A percentile compares a stretch with the other conserved stretches of the same genome.
Evolutionary conservation across 371 early-diverging fungal genomes (phyloP).

Genomic region (Mortierella sp.): DNA sequence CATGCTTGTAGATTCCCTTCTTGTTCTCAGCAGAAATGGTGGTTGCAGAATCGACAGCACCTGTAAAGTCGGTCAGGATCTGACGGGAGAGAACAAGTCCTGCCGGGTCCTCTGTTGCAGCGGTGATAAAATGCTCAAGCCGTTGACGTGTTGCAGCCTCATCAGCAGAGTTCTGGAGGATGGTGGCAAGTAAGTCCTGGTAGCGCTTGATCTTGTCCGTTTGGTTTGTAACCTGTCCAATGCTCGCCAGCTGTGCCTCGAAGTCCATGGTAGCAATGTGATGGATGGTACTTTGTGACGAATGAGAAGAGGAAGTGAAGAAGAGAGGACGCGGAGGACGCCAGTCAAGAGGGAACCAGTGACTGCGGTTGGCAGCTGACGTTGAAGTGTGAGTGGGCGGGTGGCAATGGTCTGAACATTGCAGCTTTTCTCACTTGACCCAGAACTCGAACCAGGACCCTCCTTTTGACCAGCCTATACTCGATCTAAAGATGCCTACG

Average conservation of each 20-base stretch:
- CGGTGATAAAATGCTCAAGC: constrained; percentile 62
- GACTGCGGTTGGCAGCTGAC: constrained; percentile 2
- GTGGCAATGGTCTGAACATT: too few species aligned
- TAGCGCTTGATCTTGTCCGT: constrained; percentile 56
- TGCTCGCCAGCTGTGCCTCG: constrained; percentile 28
- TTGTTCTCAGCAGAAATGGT: constrained; percentile 54
- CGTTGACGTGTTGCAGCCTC: constrained; percentile 16
- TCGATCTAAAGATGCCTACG: constrained; percentile 29
- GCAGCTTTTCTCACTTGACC: too few species aligned
- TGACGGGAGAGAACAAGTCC: constrained; percentile 83
- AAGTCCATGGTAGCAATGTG: constrained; percentile 31
- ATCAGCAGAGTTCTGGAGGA: constrained; percentile 24
- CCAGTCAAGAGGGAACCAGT: background rate
- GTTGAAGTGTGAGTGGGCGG: background rate
- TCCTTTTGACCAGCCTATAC: background rate
- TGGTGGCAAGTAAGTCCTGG: constrained; percentile 49
- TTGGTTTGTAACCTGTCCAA: constrained; percentile 48
- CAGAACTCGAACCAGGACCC: background rate
- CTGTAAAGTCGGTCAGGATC: constrained; percentile 73
- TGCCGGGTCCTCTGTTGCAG: constrained; percentile 76
- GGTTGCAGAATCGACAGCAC: constrained; percentile 45
- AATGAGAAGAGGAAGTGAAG: background rate
- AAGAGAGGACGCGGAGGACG: background rate
- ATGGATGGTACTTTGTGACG: background rate
- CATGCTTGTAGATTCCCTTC: constrained; percentile 64